A percentile compares a stretch with the other conserved stretches of the same genome.
Evolutionary conservation across 75 land plant species (phyloP).

Genomic region (Pinus albicaulis): DNA sequence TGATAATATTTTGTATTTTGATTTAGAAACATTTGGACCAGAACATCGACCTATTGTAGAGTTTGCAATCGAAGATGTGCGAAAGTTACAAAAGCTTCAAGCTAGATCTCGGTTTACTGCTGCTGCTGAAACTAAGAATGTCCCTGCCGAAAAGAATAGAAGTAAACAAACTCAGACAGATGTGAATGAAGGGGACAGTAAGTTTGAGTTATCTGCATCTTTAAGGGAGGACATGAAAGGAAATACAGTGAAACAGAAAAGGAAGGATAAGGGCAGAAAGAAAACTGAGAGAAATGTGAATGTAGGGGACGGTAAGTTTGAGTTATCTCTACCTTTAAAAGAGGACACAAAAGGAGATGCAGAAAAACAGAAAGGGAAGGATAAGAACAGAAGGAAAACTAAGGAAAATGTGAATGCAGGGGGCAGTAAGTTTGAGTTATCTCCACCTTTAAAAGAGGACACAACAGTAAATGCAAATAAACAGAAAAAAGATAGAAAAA

Average conservation of each 20-base stretch:
- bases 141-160: background rate
- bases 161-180: background rate
- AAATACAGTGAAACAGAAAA: background rate
- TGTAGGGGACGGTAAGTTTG: background rate
- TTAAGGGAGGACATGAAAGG: background rate
- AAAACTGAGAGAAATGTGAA: background rate
- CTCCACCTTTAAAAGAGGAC: slow-evolving; percentile 5
- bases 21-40: slow-evolving; percentile 83
- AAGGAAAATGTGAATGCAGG: background rate
- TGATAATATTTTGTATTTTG: background rate
- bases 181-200: background rate
- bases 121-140: background rate
- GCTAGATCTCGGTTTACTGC: slow-evolving; percentile 1
- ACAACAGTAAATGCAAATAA: background rate
- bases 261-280: background rate
- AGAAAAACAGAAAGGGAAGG: background rate
- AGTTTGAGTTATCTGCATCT: background rate
- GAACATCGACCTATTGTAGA: slow-evolving; percentile 93
- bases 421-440: background rate
- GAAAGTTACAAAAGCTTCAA: slow-evolving; percentile 41
- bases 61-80: slow-evolving; percentile 89
- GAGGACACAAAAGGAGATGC: background rate
- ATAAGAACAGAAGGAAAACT: slow-evolving; percentile 10
- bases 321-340: background rate
- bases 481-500: slow-evolving; percentile 8